Conservation (phyloP, 352 stramenopile species). For the Phytophthora megakarya region DNA sequence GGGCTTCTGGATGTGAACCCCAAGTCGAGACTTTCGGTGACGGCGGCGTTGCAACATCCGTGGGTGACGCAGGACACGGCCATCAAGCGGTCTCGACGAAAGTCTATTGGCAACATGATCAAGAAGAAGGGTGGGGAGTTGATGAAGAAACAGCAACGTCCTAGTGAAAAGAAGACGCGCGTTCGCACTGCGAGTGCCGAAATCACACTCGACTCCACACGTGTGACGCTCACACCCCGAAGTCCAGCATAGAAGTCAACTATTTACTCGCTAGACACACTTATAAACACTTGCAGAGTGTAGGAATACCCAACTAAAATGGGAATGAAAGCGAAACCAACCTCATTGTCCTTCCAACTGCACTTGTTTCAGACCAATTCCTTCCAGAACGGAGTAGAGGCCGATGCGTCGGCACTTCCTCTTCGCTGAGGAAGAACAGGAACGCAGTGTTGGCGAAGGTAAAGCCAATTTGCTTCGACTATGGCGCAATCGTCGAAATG, state of each 20-base stretch:
- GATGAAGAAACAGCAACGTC: slow-evolving; percentile 31
- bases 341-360: slow-evolving; percentile 11
- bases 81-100: slow-evolving; percentile 28
- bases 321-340: slow-evolving; percentile 23
- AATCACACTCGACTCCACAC: slow-evolving; percentile 68
- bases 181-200: slow-evolving; percentile 44
- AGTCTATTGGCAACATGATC: slow-evolving; percentile 31
- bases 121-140: slow-evolving; percentile 38
- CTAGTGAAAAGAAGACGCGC: slow-evolving; percentile 29
- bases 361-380: no score
- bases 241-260: slow-evolving; percentile 19
- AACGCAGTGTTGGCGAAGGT: slow-evolving; percentile 65
- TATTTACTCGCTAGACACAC: slow-evolving; percentile 12
- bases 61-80: slow-evolving; percentile 41
- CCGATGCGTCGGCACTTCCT: slow-evolving; percentile 68
- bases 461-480: slow-evolving; percentile 53
- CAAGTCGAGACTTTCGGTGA: slow-evolving; percentile 51
- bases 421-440: slow-evolving; percentile 59
- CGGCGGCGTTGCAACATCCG: slow-evolving; percentile 54
- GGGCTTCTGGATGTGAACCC: slow-evolving; percentile 57
- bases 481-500: slow-evolving; percentile 55
- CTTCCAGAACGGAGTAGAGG: slow-evolving; percentile 11
- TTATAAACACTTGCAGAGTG: slow-evolving; percentile 25
- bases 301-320: slow-evolving; percentile 4
- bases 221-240: slow-evolving; percentile 49